These are phyloP conservation scores for Elsinoe batatas DNA, from an alignment of 2,329 filamentous ascomycete species.

Conservation along the genomic window DNA sequence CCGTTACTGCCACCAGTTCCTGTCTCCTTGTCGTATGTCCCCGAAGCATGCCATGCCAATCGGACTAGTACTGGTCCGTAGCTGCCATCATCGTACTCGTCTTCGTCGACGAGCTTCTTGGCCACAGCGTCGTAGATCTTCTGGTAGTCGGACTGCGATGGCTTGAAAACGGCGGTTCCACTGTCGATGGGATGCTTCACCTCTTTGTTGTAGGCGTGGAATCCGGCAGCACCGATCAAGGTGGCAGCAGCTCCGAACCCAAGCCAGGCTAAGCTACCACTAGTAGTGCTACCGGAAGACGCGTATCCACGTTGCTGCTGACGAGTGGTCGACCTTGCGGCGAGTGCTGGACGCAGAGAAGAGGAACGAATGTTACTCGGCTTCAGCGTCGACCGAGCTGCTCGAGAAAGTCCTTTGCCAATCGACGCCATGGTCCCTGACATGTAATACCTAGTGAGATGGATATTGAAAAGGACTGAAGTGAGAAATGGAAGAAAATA, in stretches of 20 bases:
- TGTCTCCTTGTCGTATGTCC: conserved; percentile 83
- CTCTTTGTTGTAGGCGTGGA: conserved; percentile 51
- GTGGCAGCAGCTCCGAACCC: conserved; percentile 51
- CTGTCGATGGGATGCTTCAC: conserved; percentile 32
- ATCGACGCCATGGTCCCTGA: conserved; percentile 28
- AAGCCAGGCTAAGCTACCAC: conserved; percentile 40
- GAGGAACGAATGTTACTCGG: conserved; percentile 32
- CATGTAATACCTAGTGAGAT: neutral
- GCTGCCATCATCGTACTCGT: conserved; percentile 93
- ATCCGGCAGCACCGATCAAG: conserved; percentile 55
- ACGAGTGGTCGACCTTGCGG: conserved; percentile 30
- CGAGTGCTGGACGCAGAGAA: conserved; percentile 55
- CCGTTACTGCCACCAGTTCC: conserved; percentile 90
- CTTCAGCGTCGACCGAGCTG: conserved; percentile 32
- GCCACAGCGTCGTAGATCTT: conserved; percentile 88
- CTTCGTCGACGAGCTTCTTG: conserved; percentile 68
- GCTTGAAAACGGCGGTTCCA: conserved; percentile 48
- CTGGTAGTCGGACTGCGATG: conserved; percentile 83
- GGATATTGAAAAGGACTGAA: neutral
- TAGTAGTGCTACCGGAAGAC: conserved; percentile 33
- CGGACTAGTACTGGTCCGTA: conserved; percentile 86
- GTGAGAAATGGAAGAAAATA: neutral
- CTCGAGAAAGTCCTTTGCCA: conserved; percentile 31
- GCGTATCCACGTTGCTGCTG: conserved; percentile 69
- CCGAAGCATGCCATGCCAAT: conserved; percentile 87